phyloP scores from a whole-genome alignment of 1,284 basidiomycete species.

The Coriolopsis trogii region DNA sequence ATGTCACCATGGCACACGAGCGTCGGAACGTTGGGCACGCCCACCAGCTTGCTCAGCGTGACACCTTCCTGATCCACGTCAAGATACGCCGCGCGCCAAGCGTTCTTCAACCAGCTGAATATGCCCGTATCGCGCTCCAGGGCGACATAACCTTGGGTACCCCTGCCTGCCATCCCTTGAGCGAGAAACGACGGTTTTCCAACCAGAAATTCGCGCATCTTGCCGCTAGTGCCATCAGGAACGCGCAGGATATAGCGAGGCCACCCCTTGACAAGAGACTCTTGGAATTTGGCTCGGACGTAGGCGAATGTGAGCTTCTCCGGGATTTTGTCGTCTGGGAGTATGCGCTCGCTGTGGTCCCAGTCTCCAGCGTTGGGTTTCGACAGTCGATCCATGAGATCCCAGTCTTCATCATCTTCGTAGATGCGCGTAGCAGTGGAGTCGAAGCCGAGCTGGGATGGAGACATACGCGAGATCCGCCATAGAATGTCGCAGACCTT shows the following conservation, averaged over 20 bases:
- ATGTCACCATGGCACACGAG: conserved; percentile 5
- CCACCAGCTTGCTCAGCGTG: neutral
- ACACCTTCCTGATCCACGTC: neutral
- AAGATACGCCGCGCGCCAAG: neutral
- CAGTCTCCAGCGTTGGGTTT: neutral
- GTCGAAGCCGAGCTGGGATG: conserved; percentile 8
- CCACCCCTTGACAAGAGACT: neutral
- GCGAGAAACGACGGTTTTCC: neutral
- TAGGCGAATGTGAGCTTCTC: neutral
- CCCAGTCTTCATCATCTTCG: neutral
- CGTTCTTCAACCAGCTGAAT: conserved; percentile 6
- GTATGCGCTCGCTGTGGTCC: neutral
- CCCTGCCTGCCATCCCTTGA: neutral
- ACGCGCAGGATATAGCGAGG: conserved; percentile 1
- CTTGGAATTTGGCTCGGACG: neutral
- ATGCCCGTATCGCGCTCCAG: neutral
- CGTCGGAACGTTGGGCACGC: neutral
- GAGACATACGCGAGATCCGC: neutral
- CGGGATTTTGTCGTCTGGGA: neutral
- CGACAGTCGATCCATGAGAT: neutral
- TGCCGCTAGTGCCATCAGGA: neutral
- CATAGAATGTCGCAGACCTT: conserved; percentile 4
- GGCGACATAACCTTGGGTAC: conserved; percentile 1
- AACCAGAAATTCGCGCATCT: neutral
- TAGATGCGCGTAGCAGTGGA: conserved; percentile 1